phyloP scores from a whole-genome alignment of 768 basidiomycete genomes.

The Phanerochaete carnosa region DNA sequence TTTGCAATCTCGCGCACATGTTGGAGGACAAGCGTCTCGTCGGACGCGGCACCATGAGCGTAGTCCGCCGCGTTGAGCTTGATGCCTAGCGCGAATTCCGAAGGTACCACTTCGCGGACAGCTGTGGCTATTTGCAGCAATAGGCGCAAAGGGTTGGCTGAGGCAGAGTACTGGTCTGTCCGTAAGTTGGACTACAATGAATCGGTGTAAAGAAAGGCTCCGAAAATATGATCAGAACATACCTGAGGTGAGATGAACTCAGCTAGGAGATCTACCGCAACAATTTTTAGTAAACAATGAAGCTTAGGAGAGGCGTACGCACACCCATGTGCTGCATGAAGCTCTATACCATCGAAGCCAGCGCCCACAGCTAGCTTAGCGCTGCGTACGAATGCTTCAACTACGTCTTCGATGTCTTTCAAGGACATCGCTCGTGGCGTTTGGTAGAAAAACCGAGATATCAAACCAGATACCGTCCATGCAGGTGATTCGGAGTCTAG shows the following conservation, averaged over 20 bases:
- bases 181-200: conserved; percentile 43
- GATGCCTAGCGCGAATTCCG: conserved; percentile 67
- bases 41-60: conserved; percentile 27
- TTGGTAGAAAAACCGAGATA: conserved; percentile 54
- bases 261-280: conserved; percentile 63
- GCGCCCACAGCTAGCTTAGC: conserved; percentile 59
- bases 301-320: conserved; percentile 28
- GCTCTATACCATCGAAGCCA: conserved; percentile 84
- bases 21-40: conserved; percentile 46
- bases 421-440: conserved; percentile 57
- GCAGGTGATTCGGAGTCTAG: conserved; percentile 22
- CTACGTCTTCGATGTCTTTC: conserved; percentile 57
- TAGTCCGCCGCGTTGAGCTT: conserved; percentile 85
- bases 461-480: conserved; percentile 9
- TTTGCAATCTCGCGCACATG: conserved; percentile 59
- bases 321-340: conserved; percentile 90
- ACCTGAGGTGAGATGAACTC: conserved; percentile 80
- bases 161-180: conserved; percentile 55
- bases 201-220: not conserved
- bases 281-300: not conserved
- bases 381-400: conserved; percentile 62
- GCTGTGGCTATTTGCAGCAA: conserved; percentile 50
- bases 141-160: conserved; percentile 48
- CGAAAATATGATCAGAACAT: not conserved
- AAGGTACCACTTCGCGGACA: conserved; percentile 48